A percentile compares a stretch with the other conserved stretches of the same genome.
Conservation (phyloP, 257 asterid genomes). For the Rauvolfia tetraphylla region DNA sequence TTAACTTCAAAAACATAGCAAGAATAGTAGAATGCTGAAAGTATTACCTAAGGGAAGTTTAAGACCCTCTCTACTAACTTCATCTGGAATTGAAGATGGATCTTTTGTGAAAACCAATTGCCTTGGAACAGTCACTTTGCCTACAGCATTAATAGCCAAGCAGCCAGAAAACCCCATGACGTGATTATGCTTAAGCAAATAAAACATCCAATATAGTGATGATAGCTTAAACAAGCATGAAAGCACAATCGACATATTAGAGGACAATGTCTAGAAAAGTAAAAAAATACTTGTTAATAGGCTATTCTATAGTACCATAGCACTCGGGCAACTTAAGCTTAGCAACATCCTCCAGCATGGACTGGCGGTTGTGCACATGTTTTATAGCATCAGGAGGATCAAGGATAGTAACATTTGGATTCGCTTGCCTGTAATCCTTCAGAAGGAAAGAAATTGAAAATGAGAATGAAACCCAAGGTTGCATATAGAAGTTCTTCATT, state of each 20-base stretch:
- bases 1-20: neutral
- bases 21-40: neutral
- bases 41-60: conserved; percentile 65
- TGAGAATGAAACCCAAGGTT: neutral
- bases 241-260: neutral
- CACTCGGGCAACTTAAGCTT: conserved; percentile 63
- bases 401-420: conserved; percentile 83
- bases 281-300: neutral
- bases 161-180: conserved; percentile 6
- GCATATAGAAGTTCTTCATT: neutral
- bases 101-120: conserved; percentile 67
- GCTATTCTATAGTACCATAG: conserved; percentile 44
- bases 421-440: conserved; percentile 70
- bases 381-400: conserved; percentile 96
- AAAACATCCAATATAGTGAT: neutral
- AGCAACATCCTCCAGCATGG: conserved; percentile 90
- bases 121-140: conserved; percentile 71
- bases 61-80: conserved; percentile 66
- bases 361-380: conserved; percentile 77
- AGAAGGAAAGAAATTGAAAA: conserved; percentile 20
- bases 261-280: neutral
- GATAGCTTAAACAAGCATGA: conserved; percentile 1
- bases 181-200: neutral
- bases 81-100: conserved; percentile 58
- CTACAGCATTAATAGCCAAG: conserved; percentile 26